Evolutionary conservation across 441 rosid genomes (phyloP), one percentile per base, ranked within the genome.

Genomic region (Gossypium davidsonii): DNA sequence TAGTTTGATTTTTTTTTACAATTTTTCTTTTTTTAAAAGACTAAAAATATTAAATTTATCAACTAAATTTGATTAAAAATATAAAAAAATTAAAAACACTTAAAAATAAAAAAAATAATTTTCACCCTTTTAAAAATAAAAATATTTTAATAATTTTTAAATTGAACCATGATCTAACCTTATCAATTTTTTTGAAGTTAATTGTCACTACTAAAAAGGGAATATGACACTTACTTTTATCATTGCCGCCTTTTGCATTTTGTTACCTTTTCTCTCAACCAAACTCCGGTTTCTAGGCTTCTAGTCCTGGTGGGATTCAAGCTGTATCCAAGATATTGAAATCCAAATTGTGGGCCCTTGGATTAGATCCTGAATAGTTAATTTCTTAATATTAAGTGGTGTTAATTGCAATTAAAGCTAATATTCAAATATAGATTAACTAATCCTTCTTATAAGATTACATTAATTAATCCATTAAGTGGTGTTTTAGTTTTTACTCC

Each of bases 131-230:
- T 37, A 37, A 7, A 37, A 37, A 37, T 37, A 37, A 37, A 34
- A 37, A 7, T 7, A 37, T 37, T 37, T 37, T 37, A 37, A 1
- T 7, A 37, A 7, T 37, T 37, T 37, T 37, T 7, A 37, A 37
- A 37, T 37, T 37, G 0, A 34, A 34, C 66, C 25, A 65, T 71
- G 73, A 72, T 76, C 75, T 21, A 60, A 28, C 39, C 66, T 20
- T 51, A 56, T 68, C 60, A 23, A 70, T 46, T 25, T 48, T 58
- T 42, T 65, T 7, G n/a, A 61, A 69, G 70, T 77, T 37, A 51
- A 60, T 44, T 49, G 71, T 56, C 73, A 70, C n/a, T 67, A 7
- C 53, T 62, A 23, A 21, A 34, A 49, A 6, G 52, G 59, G 75
- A 48, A 56, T 26, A 61, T 46, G n/a, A 64, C 18, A 14, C 14